Base-by-base conservation (phyloP, 345 rosid species). In the Sisymbrium altissimum region DNA sequence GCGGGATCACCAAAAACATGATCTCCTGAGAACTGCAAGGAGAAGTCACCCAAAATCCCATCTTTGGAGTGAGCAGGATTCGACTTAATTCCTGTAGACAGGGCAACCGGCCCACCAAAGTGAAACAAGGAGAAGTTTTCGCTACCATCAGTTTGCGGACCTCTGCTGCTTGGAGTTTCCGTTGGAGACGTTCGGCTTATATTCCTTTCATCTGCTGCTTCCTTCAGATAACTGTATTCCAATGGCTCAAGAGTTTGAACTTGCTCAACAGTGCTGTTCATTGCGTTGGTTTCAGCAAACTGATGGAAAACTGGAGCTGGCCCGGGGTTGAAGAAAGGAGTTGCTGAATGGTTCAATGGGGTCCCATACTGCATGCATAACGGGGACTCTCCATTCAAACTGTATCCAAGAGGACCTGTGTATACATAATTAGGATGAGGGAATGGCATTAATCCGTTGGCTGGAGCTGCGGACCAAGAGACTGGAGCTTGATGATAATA, bases 51-150 rank as follows among this genome's bases (percentile, higher is more conserved):
- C 13, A 25, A 74, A 18, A 72, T 72, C 60, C 62, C 86, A 45
- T 81, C 84, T 75, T 84, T 81, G 11, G 85, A 80, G 27, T 72
- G 74, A 45, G 63, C 68, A 50, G 77, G 57, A 68, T 78, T 70
- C 7, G 82, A 70, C 73, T 81, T 87, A 29, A 81, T 70, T 43
- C 86, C 86, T 52, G 78, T 75, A 14, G 90, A 77, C 70, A 84
- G 81, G 46, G 89, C 95, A 43, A 88, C 82, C 8, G 99, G 98
- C 14, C 94, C 97, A 39, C 92, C 97, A 64, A 80, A 92, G 80
- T 95, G 99, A 78, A 92, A 95, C 75, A 92, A 75, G 66, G 99
- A 95, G 81, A 95, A 95, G 78, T 82, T 73, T 41, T 79, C 68
- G 13, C 68, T 73, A 62, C 81, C 21, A 53, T 78, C 83, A n/a